Conservation (phyloP, 495 filamentous ascomycete genomes). For the Rhizodiscina lignyota region DNA sequence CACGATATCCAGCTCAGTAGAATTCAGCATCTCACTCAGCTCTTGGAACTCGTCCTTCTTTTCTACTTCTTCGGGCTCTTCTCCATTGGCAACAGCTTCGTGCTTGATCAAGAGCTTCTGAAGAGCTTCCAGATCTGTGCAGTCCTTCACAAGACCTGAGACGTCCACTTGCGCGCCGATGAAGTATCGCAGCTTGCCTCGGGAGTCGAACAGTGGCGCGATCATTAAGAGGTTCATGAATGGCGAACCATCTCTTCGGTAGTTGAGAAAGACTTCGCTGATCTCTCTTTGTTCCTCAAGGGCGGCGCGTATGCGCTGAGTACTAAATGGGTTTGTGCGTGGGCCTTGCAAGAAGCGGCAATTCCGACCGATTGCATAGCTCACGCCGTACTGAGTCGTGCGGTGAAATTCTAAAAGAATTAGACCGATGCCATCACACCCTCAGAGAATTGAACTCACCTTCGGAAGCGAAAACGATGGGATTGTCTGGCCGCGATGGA, state of each 20-base stretch:
- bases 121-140: constrained; percentile 38
- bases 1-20: constrained; percentile 39
- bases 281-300: constrained; percentile 39
- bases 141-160: constrained; percentile 43
- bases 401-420: constrained; percentile 40
- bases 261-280: constrained; percentile 50
- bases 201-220: constrained; percentile 43
- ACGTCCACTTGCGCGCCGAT: constrained; percentile 53
- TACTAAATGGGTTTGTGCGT: constrained; percentile 31
- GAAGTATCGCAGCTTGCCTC: constrained; percentile 41
- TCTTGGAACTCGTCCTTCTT: constrained; percentile 35
- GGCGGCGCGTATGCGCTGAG: constrained; percentile 35
- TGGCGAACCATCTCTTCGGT: constrained; percentile 46
- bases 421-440: too few relatives aligned
- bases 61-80: constrained; percentile 10
- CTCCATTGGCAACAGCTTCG: constrained; percentile 11
- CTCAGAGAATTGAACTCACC: constrained; percentile 24
- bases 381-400: constrained; percentile 41
- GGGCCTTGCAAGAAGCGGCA: constrained; percentile 46
- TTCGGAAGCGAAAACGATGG: constrained; percentile 64
- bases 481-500: constrained; percentile 55
- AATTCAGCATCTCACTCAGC: constrained; percentile 45
- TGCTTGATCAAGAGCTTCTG: constrained; percentile 23
- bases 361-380: constrained; percentile 38
- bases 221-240: constrained; percentile 57